These are phyloP conservation scores for Didymella sp. DNA, from an alignment of 2,329 filamentous ascomycete species.

Conservation along the genomic window DNA sequence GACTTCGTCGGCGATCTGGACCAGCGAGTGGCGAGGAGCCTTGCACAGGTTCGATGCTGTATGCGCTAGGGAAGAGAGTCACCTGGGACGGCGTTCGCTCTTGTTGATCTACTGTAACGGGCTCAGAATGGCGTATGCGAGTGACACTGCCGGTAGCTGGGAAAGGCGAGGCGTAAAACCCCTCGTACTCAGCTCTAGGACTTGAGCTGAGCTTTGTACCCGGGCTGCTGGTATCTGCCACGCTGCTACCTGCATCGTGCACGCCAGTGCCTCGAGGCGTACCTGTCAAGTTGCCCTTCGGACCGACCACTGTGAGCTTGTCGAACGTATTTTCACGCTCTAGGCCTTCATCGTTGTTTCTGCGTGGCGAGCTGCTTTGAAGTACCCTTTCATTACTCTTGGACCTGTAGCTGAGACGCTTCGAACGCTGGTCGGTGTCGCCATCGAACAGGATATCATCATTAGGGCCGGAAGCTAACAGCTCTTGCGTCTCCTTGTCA, in stretches of 20 bases:
- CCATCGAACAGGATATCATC: conserved; percentile 43
- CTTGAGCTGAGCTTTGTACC: conserved; percentile 33
- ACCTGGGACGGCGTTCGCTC: conserved; percentile 35
- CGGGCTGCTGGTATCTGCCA: conserved; percentile 48
- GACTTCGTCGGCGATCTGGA: conserved; percentile 19
- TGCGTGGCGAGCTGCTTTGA: conserved; percentile 13
- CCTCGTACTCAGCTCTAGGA: conserved; percentile 21
- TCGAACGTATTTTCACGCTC: conserved; percentile 46
- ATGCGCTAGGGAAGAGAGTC: conserved; percentile 28
- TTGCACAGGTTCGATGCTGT: conserved; percentile 23
- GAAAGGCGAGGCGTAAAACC: conserved; percentile 35
- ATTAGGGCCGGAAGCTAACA: conserved; percentile 47
- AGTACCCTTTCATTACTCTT: conserved; percentile 1
- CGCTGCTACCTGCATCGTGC: conserved; percentile 49
- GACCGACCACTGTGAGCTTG: conserved; percentile 44
- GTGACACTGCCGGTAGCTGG: conserved; percentile 33
- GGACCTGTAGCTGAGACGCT: conserved; percentile 5
- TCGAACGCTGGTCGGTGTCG: conserved; percentile 12
- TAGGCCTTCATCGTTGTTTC: conserved; percentile 4
- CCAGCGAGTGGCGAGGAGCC: conserved; percentile 21
- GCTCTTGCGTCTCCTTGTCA: conserved; percentile 44
- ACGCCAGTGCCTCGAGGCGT: conserved; percentile 47
- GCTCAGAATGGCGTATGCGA: conserved; percentile 23
- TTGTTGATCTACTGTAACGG: conserved; percentile 8
- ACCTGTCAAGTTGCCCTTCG: conserved; percentile 48